These are phyloP conservation scores for Phytophthora meadii DNA, from an alignment of 352 stramenopile species.

Conservation along the genomic window DNA sequence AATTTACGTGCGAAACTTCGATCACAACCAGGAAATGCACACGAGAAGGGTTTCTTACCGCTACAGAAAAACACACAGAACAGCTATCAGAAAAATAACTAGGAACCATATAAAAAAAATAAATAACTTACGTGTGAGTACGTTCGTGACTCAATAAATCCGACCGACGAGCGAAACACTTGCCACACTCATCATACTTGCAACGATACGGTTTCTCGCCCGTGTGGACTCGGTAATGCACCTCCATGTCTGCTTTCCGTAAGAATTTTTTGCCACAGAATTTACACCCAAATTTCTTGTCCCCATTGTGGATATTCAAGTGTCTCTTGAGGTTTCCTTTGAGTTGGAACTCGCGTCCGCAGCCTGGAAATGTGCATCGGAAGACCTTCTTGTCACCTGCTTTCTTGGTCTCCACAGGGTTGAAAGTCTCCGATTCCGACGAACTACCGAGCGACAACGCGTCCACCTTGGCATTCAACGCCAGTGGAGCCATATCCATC, in stretches of 20 bases:
- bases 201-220: conserved; percentile 81
- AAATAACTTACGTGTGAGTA: conserved; percentile 58
- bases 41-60: conserved; percentile 69
- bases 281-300: conserved; percentile 67
- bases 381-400: conserved; percentile 36
- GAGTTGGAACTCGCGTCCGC: conserved; percentile 62
- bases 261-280: conserved; percentile 70
- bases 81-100: conserved; percentile 15
- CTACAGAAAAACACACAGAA: conserved; percentile 33
- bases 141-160: conserved; percentile 81
- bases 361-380: conserved; percentile 59
- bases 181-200: conserved; percentile 58
- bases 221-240: conserved; percentile 78
- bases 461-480: conserved; percentile 31
- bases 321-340: conserved; percentile 76
- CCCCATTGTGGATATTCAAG: conserved; percentile 62
- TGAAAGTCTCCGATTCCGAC: background rate
- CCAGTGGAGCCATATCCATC: conserved; percentile 29
- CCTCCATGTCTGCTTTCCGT: conserved; percentile 79
- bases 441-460: conserved; percentile 19
- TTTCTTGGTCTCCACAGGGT: conserved; percentile 9
- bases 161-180: conserved; percentile 72
- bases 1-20: conserved; percentile 65
- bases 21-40: conserved; percentile 54
- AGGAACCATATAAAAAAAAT: background rate